Base-by-base conservation (phyloP, 2,329 filamentous ascomycete genomes). In the Clonostachys rhizophaga region DNA sequence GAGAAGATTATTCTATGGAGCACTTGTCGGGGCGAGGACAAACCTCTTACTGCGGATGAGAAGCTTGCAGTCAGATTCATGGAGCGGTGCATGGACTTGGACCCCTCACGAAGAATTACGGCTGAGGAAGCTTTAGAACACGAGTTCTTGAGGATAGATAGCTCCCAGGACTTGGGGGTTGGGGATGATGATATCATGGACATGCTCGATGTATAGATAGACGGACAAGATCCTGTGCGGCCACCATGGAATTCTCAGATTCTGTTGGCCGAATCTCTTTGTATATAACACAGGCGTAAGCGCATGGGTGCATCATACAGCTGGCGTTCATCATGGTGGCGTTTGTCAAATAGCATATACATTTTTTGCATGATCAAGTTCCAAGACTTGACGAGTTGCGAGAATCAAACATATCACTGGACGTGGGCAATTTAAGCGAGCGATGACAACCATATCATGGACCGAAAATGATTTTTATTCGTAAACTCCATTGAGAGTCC, bases 1-100 rank as follows among this genome's bases (percentile, higher is more conserved):
- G 90, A 96, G 67, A 94, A 95, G 69, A 94, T 99, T 55, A 86
- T 99, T 52, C 75, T 96, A 43, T 99, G 94, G 94, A 94, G 90
- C 59, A 96, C 90, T 24, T 89, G 87, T 50, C 82, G 90, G 18
- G 84, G 81, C 47, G 78, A 83, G 18, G 69, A 72, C 6, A 74
- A 74, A 46, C 69, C 72, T 2, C 64, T 94, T 37, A 78, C 74
- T 0, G 67, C 73, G 0, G 86, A 90, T 20, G 89, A 94, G 69
- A 81, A 79, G 56, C 71, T 87, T 50, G 89, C 89, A 0, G 75
- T 92, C 1, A 74, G 79, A 40, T 94, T 95, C 58, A 65, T 95
- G 50, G 75, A 80, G 44, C 69, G 78, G 16, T 89, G 88, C 55
- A 77, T 95, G 62, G 88, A 94, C 47, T 71, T 91, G 43, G 88